Percentiles rank a stretch among this genome's conserved stretches.
phyloP scores from a whole-genome alignment of 2,329 filamentous ascomycete species.

The Graphiopsis chlorocephala region DNA sequence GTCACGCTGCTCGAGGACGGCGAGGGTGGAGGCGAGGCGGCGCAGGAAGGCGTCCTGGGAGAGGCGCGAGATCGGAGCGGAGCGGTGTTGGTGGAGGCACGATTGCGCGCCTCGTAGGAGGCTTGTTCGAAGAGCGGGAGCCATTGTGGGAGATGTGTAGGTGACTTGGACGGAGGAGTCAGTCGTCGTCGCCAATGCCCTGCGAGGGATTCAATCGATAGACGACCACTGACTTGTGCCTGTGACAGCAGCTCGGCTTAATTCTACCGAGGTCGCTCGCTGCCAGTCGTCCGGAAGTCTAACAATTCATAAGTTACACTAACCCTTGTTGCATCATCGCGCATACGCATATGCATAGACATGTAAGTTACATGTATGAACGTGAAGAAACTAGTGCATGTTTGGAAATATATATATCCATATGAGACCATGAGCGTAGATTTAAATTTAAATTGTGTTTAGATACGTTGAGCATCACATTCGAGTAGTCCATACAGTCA shows the following conservation, averaged over 20 bases:
- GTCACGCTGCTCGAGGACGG: conserved; percentile 87
- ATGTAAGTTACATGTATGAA: too few relatives aligned
- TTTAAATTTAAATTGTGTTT: too few relatives aligned
- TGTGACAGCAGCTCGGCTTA: conserved; percentile 4
- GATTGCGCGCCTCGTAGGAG: conserved; percentile 30
- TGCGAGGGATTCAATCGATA: background rate
- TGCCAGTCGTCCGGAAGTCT: background rate
- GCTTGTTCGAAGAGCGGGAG: conserved; percentile 13
- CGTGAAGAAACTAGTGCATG: too few relatives aligned
- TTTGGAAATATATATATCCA: too few relatives aligned
- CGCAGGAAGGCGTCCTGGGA: conserved; percentile 56
- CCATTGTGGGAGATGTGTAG: conserved; percentile 12
- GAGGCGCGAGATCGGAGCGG: conserved; percentile 37
- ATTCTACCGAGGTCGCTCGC: background rate
- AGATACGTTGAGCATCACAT: too few relatives aligned
- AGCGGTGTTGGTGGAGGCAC: conserved; percentile 32
- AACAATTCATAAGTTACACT: background rate
- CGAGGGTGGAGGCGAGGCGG: conserved; percentile 80
- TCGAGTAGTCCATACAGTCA: too few relatives aligned
- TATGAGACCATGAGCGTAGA: too few relatives aligned
- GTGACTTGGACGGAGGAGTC: background rate
- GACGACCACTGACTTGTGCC: background rate
- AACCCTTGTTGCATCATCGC: background rate
- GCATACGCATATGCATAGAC: too few relatives aligned
- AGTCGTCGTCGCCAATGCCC: background rate